Evolutionary conservation across 768 basidiomycete genomes (phyloP).

Genomic region (Omphalotus guepiniiformis): DNA sequence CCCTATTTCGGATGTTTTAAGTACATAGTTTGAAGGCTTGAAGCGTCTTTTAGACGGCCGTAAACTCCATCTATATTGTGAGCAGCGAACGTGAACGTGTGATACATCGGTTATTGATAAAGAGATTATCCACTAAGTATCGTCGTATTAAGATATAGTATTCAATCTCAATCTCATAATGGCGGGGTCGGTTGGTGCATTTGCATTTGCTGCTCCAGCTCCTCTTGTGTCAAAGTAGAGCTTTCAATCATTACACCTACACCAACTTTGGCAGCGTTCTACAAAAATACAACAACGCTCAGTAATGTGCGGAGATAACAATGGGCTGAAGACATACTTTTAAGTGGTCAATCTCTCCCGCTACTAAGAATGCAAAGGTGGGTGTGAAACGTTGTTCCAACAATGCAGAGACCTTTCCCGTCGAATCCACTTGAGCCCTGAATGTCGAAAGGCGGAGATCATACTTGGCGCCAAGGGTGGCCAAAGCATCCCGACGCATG

Average conservation of each 20-base stretch:
- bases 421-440: conserved; percentile 91
- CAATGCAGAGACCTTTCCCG: conserved; percentile 91
- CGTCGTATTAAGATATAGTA: conserved; percentile 1
- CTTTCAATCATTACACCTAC: conserved; percentile 98
- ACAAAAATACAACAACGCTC: conserved; percentile 9
- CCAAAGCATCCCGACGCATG: conserved; percentile 81
- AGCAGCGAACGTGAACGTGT: too few relatives aligned
- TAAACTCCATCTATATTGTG: too few relatives aligned
- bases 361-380: conserved; percentile 88
- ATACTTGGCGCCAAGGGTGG: conserved; percentile 94
- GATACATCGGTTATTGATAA: too few relatives aligned
- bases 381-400: conserved; percentile 97
- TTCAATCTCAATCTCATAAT: conserved; percentile 3
- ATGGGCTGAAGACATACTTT: conserved; percentile 53
- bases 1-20: too few relatives aligned
- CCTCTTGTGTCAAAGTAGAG: conserved; percentile 73
- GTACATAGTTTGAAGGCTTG: too few relatives aligned
- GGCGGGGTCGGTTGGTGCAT: conserved; percentile 4
- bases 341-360: conserved; percentile 98
- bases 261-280: conserved; percentile 94
- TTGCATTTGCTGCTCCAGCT: conserved; percentile 47
- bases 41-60: too few relatives aligned
- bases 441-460: conserved; percentile 93
- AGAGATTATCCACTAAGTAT: not conserved
- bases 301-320: conserved; percentile 6